phyloP scores from a whole-genome alignment of 345 rosid species.

The Lumnitzera littorea region DNA sequence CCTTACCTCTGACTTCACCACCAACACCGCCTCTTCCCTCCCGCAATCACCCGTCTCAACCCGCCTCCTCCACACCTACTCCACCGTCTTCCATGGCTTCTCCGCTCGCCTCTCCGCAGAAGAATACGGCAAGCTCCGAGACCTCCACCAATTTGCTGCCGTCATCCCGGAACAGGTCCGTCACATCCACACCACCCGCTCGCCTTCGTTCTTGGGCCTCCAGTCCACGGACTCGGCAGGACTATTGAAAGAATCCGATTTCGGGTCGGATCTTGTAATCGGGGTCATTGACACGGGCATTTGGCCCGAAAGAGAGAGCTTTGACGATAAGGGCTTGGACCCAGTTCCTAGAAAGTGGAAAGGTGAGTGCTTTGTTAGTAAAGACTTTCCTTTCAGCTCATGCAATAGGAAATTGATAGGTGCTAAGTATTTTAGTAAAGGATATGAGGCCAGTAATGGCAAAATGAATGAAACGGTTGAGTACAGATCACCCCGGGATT shows the following conservation, averaged over 20 bases:
- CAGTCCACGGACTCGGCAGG: slow-evolving; percentile 56
- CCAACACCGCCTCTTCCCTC: slow-evolving; percentile 5
- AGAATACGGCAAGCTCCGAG: slow-evolving; percentile 32
- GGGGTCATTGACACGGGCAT: slow-evolving; percentile 91
- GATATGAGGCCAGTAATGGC: slow-evolving; percentile 73
- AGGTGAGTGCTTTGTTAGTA: slow-evolving; percentile 43
- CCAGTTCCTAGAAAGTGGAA: slow-evolving; percentile 76
- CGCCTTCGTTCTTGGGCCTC: slow-evolving; percentile 89
- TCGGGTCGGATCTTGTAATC: slow-evolving; percentile 90
- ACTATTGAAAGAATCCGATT: slow-evolving; percentile 69
- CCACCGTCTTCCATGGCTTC: slow-evolving; percentile 93
- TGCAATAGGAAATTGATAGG: slow-evolving; percentile 83
- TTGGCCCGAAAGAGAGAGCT: slow-evolving; percentile 88
- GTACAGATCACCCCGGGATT: slow-evolving; percentile 72
- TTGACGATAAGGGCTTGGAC: slow-evolving; percentile 68
- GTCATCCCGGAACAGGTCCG: slow-evolving; percentile 74
- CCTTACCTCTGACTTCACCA: no score
- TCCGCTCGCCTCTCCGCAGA: slow-evolving; percentile 53
- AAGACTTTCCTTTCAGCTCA: slow-evolving; percentile 33
- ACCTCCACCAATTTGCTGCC: slow-evolving; percentile 48
- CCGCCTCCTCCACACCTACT: slow-evolving; percentile 68
- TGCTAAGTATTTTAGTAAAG: slow-evolving; percentile 62
- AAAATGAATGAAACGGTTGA: slow-evolving; percentile 63
- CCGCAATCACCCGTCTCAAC: slow-evolving; percentile 14
- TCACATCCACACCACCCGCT: slow-evolving; percentile 72